phyloP scores from a whole-genome alignment of 176 grass and related monocot species.

The Cenchrus purpureus region DNA sequence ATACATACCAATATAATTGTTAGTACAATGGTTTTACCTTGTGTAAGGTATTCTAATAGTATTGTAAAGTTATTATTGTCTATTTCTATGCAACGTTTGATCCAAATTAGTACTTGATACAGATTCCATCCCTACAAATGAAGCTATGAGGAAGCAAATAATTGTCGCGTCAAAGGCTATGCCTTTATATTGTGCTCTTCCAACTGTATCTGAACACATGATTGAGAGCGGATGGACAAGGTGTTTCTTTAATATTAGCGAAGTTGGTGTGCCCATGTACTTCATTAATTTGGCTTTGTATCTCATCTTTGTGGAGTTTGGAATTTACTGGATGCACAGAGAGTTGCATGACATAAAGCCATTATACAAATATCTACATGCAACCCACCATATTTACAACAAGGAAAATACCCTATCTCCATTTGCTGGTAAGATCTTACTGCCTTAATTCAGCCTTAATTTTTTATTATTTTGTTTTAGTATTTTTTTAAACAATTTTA shows the following conservation, averaged over 20 bases:
- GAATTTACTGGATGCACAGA: conserved; percentile 99
- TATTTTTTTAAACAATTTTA: neutral
- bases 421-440: conserved; percentile 72
- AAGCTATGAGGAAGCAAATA: conserved; percentile 95
- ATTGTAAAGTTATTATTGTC: neutral
- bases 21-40: neutral
- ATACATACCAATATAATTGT: neutral
- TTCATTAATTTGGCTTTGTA: conserved; percentile 65
- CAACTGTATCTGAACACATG: conserved; percentile 83
- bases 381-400: conserved; percentile 96
- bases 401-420: conserved; percentile 98
- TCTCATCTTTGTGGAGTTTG: conserved; percentile 77
- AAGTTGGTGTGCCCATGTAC: conserved; percentile 75
- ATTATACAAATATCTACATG: conserved; percentile 90
- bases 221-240: conserved; percentile 87
- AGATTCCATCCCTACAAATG: conserved; percentile 83
- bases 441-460: neutral
- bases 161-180: conserved; percentile 82
- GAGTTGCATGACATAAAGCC: conserved; percentile 99
- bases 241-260: conserved; percentile 65
- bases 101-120: conserved; percentile 34
- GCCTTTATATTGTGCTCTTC: conserved; percentile 81
- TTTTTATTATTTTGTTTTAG: neutral
- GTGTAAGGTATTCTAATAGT: neutral
- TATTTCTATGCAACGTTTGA: conserved; percentile 7